Percentiles rank a stretch among this genome's conserved stretches.
phyloP scores from a whole-genome alignment of 805 yeast species.

The Candida fluviatilis region DNA sequence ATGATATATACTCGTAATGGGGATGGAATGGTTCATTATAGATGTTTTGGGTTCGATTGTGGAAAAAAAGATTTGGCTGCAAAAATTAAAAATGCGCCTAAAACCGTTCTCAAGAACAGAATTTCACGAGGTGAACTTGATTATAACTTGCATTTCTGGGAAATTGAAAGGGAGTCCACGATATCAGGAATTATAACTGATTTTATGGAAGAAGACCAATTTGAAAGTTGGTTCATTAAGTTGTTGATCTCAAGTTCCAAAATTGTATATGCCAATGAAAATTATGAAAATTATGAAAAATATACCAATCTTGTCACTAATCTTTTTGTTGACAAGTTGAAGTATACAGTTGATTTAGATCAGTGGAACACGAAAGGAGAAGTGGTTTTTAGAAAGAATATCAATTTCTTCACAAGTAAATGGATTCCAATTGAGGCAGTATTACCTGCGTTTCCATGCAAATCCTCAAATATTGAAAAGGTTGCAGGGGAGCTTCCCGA shows the following conservation, averaged over 20 bases:
- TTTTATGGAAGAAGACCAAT: constrained; percentile 15
- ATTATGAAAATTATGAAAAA: constrained; percentile 1
- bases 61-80: neutral
- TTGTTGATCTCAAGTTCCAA: constrained; percentile 20
- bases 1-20: constrained; percentile 23
- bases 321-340: constrained; percentile 43
- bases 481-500: constrained; percentile 50
- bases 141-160: constrained; percentile 15
- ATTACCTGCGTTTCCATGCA: constrained; percentile 63
- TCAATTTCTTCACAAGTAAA: constrained; percentile 47
- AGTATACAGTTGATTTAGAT: constrained; percentile 44
- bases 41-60: constrained; percentile 4
- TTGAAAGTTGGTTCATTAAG: constrained; percentile 32
- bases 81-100: neutral
- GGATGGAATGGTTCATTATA: constrained; percentile 11
- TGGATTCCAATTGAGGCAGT: constrained; percentile 49
- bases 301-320: constrained; percentile 24
- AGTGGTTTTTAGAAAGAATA: constrained; percentile 36
- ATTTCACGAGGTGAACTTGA: constrained; percentile 1
- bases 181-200: constrained; percentile 28
- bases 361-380: constrained; percentile 48
- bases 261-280: constrained; percentile 11
- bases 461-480: constrained; percentile 53
- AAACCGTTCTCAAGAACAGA: constrained; percentile 1
- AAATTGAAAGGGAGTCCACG: constrained; percentile 11